Base-by-base conservation (phyloP, 108 stramenopile species). In the Epithemia pelagica region DNA sequence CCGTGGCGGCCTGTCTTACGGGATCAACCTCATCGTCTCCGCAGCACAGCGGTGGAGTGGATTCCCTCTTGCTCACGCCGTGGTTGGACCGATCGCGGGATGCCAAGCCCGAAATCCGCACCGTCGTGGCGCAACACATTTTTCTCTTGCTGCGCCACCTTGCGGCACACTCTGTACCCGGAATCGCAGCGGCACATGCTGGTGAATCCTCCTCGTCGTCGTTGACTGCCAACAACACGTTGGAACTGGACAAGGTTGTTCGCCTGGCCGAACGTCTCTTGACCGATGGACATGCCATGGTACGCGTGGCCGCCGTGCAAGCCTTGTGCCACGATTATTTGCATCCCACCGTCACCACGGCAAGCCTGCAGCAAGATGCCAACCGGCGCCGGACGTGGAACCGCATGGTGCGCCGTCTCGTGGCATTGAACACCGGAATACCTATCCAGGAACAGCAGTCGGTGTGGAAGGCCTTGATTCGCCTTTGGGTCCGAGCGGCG, bases 381-480 rank as follows among this genome's bases (percentile, higher is more conserved):
- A n/a, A n/a, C n/a, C n/a, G n/a, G n/a, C n/a, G n/a, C n/a, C n/a
- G n/a, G n/a, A n/a, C n/a, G n/a, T n/a, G n/a, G n/a, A n/a, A n/a
- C n/a, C n/a, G n/a, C n/a, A n/a, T n/a, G n/a, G n/a, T n/a, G n/a
- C n/a, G n/a, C n/a, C n/a, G n/a, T n/a, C n/a, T n/a, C n/a, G n/a
- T n/a, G n/a, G n/a, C n/a, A n/a, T n/a, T n/a, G n/a, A n/a, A n/a
- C n/a, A n/a, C n/a, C n/a, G n/a, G n/a, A n/a, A n/a, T n/a, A n/a
- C n/a, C n/a, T n/a, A n/a, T n/a, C n/a, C n/a, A n/a, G n/a, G n/a
- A n/a, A n/a, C n/a, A n/a, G n/a, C n/a, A n/a, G n/a, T n/a, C n/a
- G n/a, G n/a, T n/a, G n/a, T n/a, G n/a, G n/a, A n/a, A 5, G 37
- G 37, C 54, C 55, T 93, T 21, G 72, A 82, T 58, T 74, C 79